Percentiles rank a stretch among this genome's conserved stretches.
These are phyloP conservation scores for Laetiporus sulphureus DNA, from an alignment of 1,284 basidiomycete genomes.

Conservation along the genomic window DNA sequence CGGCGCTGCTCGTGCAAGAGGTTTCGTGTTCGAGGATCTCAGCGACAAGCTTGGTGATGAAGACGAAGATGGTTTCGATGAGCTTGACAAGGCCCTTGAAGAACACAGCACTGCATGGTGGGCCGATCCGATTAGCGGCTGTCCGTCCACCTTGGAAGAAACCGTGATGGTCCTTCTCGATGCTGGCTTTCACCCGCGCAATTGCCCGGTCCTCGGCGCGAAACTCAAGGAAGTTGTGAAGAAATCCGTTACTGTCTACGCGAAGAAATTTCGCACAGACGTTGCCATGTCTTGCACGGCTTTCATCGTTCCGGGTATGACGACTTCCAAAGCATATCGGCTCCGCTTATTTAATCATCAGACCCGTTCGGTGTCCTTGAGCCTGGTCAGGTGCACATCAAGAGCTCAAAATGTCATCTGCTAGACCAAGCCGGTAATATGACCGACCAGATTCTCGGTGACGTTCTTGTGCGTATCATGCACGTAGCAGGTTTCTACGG, in stretches of 20 bases:
- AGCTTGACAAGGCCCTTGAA: not conserved
- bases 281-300: constrained; percentile 30
- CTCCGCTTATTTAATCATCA: constrained; percentile 11
- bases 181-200: constrained; percentile 30
- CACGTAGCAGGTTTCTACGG: no score
- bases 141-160: constrained; percentile 34
- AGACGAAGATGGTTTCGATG: constrained; percentile 8
- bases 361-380: constrained; percentile 30
- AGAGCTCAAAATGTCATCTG: constrained; percentile 23
- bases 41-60: constrained; percentile 1
- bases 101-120: constrained; percentile 22
- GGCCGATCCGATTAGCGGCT: constrained; percentile 32
- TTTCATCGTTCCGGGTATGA: constrained; percentile 33
- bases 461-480: constrained; percentile 34
- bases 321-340: not conserved
- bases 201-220: constrained; percentile 24
- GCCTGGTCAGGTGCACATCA: constrained; percentile 32
- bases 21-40: constrained; percentile 12
- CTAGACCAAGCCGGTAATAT: constrained; percentile 17
- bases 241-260: constrained; percentile 14
- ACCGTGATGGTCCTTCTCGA: constrained; percentile 29
- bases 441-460: constrained; percentile 29
- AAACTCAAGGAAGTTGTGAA: constrained; percentile 27
- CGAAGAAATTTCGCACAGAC: constrained; percentile 12
- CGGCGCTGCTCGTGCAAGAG: constrained; percentile 26